Evolutionary conservation across 345 rosid genomes (phyloP).

Genomic region (Rhizophora mangle): DNA sequence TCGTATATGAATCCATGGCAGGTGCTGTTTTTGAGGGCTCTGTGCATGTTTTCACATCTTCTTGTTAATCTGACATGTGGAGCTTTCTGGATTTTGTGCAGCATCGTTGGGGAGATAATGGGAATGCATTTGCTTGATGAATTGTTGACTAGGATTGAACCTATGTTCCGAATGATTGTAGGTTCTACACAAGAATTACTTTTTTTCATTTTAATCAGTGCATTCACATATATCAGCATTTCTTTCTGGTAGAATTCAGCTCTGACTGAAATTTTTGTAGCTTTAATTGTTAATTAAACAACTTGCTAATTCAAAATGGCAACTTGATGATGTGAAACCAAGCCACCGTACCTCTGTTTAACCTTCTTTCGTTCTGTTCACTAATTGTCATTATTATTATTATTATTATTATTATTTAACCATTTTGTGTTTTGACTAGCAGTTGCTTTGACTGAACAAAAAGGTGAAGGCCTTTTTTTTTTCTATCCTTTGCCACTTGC

Average conservation of each 20-base stretch:
- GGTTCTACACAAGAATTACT: slow-evolving; percentile 4
- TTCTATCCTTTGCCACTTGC: too few species aligned
- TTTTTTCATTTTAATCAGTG: neutral
- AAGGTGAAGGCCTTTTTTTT: too few species aligned
- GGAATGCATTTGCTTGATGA: slow-evolving; percentile 32
- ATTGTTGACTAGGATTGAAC: slow-evolving; percentile 41
- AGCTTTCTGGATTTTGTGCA: slow-evolving; percentile 24
- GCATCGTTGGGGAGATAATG: slow-evolving; percentile 40
- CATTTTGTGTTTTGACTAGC: too few species aligned
- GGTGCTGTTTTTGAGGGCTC: slow-evolving; percentile 1
- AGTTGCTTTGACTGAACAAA: too few species aligned
- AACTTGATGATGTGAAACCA: neutral
- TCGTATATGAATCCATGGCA: neutral
- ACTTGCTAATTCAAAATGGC: neutral
- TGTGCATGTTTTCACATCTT: neutral
- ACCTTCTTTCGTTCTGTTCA: neutral
- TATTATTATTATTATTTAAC: too few species aligned
- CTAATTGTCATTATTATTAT: too few species aligned
- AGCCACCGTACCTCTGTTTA: neutral
- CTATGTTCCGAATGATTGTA: slow-evolving; percentile 45
- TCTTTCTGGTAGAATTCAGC: too few species aligned
- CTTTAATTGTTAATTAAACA: neutral
- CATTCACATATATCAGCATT: neutral
- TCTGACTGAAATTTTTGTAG: too few species aligned
- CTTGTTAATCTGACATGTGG: neutral